Conservation (phyloP, 2,329 filamentous ascomycete genomes). For the Aspergillus quadricinctus region DNA sequence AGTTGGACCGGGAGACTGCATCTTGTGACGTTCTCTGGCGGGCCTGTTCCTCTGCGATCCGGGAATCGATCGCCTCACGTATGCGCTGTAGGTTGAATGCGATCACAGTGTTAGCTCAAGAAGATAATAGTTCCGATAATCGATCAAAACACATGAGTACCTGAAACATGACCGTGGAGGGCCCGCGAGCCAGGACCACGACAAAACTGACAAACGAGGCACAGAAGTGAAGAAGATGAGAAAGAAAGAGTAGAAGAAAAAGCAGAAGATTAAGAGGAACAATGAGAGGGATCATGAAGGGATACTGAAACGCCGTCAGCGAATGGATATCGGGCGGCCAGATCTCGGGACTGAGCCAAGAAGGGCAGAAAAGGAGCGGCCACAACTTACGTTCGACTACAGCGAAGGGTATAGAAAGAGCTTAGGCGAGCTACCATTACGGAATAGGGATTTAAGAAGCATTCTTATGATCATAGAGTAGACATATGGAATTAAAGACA, state of each 20-base stretch:
- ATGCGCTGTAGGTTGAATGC: slow-evolving; percentile 57
- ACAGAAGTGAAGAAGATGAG: slow-evolving; percentile 10
- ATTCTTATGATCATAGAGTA: not conserved
- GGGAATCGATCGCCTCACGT: slow-evolving; percentile 77
- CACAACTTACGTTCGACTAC: not conserved
- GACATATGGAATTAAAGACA: not conserved
- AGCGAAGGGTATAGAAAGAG: not conserved
- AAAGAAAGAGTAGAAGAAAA: slow-evolving; percentile 5
- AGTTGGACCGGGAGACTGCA: slow-evolving; percentile 42
- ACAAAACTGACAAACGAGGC: slow-evolving; percentile 8
- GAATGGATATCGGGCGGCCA: slow-evolving; percentile 16
- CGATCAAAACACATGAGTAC: slow-evolving; percentile 12
- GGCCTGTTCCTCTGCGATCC: slow-evolving; percentile 87
- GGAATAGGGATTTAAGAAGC: not conserved
- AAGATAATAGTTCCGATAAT: slow-evolving; percentile 1
- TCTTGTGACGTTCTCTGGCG: slow-evolving; percentile 58
- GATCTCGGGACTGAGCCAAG: slow-evolving; percentile 16
- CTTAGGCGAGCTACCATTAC: not conserved
- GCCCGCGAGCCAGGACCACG: slow-evolving; percentile 18
- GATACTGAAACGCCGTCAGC: not conserved
- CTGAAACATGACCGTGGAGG: slow-evolving; percentile 29
- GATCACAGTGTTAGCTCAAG: not conserved
- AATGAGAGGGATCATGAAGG: slow-evolving; percentile 5
- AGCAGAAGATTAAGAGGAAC: slow-evolving; percentile 9
- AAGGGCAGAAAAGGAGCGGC: slow-evolving; percentile 5